phyloP scores from a whole-genome alignment of 805 yeast genomes.

The Wickerhamiella galacta region DNA sequence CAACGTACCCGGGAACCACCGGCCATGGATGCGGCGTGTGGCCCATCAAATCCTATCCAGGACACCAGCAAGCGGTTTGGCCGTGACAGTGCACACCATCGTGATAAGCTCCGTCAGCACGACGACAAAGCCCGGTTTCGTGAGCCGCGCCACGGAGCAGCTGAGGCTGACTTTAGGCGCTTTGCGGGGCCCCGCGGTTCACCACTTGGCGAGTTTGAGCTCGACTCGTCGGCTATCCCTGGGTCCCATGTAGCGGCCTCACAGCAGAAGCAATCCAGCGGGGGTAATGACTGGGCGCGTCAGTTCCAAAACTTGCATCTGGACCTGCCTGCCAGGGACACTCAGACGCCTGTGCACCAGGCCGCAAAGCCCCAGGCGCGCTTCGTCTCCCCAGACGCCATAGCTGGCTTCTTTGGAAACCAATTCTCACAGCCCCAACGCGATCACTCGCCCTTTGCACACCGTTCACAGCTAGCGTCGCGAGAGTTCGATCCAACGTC shows the following conservation, averaged over 20 bases:
- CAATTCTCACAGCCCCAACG: neutral
- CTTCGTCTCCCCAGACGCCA: neutral
- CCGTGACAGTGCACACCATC: slow-evolving; percentile 9
- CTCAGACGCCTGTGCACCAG: neutral
- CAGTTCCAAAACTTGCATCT: slow-evolving; percentile 2
- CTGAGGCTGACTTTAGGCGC: slow-evolving; percentile 1
- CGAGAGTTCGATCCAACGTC: slow-evolving; percentile 1
- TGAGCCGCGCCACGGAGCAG: neutral
- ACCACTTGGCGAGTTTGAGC: neutral
- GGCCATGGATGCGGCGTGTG: slow-evolving; percentile 13
- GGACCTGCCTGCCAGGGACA: neutral
- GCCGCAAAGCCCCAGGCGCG: neutral
- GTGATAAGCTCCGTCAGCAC: slow-evolving; percentile 3
- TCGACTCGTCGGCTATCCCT: neutral
- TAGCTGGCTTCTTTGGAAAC: too few species aligned
- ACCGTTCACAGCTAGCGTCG: neutral
- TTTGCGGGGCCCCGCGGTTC: slow-evolving; percentile 1
- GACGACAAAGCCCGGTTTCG: slow-evolving; percentile 2
- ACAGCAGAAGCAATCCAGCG: slow-evolving; percentile 1
- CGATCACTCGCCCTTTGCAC: slow-evolving; percentile 1
- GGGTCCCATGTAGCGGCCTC: slow-evolving; percentile 1
- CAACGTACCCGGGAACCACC: too few species aligned
- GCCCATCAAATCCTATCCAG: slow-evolving; percentile 10
- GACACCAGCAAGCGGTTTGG: slow-evolving; percentile 5
- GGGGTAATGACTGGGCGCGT: slow-evolving; percentile 2